Base-by-base conservation (phyloP, 106 monocot genomes). In the Apostasia ramifera region DNA sequence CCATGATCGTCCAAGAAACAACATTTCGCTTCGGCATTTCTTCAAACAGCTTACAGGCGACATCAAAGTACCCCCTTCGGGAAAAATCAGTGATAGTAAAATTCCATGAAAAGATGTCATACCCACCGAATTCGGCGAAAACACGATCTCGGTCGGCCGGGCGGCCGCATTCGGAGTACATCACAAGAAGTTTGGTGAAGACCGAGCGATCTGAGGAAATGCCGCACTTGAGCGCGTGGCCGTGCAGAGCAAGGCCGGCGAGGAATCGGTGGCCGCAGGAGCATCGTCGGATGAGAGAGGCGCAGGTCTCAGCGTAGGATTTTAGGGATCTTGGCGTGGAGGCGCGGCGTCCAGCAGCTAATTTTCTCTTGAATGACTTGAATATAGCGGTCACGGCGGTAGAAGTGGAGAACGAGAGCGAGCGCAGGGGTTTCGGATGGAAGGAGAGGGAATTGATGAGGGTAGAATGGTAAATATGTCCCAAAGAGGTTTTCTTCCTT, bases 1-100 rank as follows among this genome's bases (percentile, higher is more conserved):
- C n/a, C 60, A 88, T 78, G 11, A 76, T 9, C 0, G 84, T 84
- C 62, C 62, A 62, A 44, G 62, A 62, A 26, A 66, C 50, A 14
- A 66, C 66, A 66, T 66, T 66, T 66, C 38, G 47, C 0, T 37
- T n/a, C 42, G 40, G 66, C 66, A 66, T 66, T 66, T 37, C 0
- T 26, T 66, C 47, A 66, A 66, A 66, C 50, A 66, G 39, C 1
- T 51, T 66, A 51, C 43, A 52, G 2, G 51, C 66, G 5, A 39
- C 1, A 48, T 66, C 51, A 48, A 66, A 44, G 15, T 52, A 47
- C 44, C 66, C 66, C 47, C 50, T 40, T 14, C 66, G 43, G 10
- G 62, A 42, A 44, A 45, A 44, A 62, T 43, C 62, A 44, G 40
- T n/a, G 44, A 62, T 62, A 10, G 45, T 62, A 4, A 62, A 62